These are phyloP conservation scores for Suillus cothurnatus DNA, from an alignment of 768 basidiomycete genomes.

Conservation along the genomic window DNA sequence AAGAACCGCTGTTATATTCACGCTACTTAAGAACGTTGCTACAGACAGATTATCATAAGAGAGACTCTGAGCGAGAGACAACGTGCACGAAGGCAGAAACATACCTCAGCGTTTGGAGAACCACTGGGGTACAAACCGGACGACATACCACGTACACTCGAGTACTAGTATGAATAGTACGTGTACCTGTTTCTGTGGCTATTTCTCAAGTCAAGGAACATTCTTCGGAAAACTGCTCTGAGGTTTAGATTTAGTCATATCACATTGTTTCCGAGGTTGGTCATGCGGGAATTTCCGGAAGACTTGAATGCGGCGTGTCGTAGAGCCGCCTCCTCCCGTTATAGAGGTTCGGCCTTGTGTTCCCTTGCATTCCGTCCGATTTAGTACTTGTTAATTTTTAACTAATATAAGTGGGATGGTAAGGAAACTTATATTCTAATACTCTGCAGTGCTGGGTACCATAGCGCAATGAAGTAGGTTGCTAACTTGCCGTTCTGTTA, in stretches of 20 bases:
- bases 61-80: no score
- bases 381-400: no score
- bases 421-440: no score
- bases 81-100: not conserved
- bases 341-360: no score
- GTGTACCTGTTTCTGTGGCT: not conserved
- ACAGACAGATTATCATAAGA: not conserved
- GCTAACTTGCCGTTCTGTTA: no score
- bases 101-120: not conserved
- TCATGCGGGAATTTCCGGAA: no score
- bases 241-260: not conserved
- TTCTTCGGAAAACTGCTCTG: not conserved
- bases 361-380: no score
- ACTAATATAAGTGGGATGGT: no score
- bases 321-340: no score
- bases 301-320: no score
- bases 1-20: not conserved
- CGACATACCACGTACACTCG: not conserved
- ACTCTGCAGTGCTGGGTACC: no score
- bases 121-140: not conserved
- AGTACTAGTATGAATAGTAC: not conserved
- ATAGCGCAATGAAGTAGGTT: no score
- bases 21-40: not conserved
- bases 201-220: not conserved
- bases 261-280: not conserved